These are phyloP conservation scores for Paracoccidioides lutzii DNA, from an alignment of 2,329 filamentous ascomycete species.

Conservation along the genomic window DNA sequence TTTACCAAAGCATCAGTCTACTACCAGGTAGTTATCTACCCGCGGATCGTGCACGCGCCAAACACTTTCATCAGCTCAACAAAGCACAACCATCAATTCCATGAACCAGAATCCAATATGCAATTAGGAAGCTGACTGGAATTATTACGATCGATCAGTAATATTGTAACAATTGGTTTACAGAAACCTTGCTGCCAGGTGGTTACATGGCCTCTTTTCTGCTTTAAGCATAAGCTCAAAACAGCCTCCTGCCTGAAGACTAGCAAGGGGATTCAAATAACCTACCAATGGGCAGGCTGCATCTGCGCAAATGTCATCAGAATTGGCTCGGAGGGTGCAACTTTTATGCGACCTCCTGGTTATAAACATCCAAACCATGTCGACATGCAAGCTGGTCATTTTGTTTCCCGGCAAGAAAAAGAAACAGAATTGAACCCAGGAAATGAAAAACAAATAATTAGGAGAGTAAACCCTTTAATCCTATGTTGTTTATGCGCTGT, in stretches of 20 bases:
- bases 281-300: neutral
- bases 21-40: no score
- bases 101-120: no score
- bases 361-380: neutral
- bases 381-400: neutral
- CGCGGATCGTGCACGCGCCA: no score
- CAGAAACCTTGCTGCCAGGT: neutral
- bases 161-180: neutral
- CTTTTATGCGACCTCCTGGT: neutral
- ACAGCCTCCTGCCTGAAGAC: neutral
- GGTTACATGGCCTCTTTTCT: neutral
- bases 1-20: no score
- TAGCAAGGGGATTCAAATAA: neutral
- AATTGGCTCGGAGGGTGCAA: neutral
- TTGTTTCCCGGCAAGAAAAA: neutral
- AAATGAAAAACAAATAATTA: no score
- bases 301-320: neutral
- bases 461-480: no score
- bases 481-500: no score
- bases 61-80: no score
- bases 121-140: no score
- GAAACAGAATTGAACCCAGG: neutral
- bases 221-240: neutral
- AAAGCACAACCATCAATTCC: no score
- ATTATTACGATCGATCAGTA: neutral